Conservation (phyloP, 495 filamentous ascomycete genomes). For the Podospora conica region DNA sequence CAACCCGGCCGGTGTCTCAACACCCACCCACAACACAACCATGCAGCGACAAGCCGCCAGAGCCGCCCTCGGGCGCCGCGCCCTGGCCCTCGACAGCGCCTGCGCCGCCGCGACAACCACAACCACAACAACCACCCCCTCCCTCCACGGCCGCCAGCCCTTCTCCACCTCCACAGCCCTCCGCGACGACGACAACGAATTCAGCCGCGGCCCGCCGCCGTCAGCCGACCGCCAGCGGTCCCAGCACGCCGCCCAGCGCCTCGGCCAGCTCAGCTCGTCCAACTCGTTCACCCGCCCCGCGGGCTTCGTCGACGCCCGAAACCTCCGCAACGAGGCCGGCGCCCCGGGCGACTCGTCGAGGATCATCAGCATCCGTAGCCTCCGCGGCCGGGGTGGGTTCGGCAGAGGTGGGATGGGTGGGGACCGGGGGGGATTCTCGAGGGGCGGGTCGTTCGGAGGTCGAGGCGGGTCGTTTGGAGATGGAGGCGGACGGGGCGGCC, state of each 20-base stretch:
- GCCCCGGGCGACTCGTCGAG: constrained; percentile 7
- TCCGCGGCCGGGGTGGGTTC: constrained; percentile 17
- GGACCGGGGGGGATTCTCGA: neutral
- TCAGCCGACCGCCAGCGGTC: constrained; percentile 9
- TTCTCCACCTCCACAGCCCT: constrained; percentile 16
- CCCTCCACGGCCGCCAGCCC: constrained; percentile 1
- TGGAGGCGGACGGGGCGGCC: neutral
- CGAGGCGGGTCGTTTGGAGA: neutral
- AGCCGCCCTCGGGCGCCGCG: constrained; percentile 23
- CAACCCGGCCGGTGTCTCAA: neutral
- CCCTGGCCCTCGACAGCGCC: neutral
- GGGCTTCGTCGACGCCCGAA: constrained; percentile 17
- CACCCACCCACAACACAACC: constrained; percentile 5
- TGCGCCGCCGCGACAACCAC: constrained; percentile 6
- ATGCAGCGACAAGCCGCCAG: constrained; percentile 25
- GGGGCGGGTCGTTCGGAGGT: neutral
- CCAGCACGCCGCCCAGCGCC: constrained; percentile 19
- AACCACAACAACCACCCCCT: constrained; percentile 1
- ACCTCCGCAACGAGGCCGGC: constrained; percentile 10
- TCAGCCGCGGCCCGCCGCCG: neutral
- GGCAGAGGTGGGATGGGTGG: neutral
- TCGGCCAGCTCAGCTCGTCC: constrained; percentile 13
- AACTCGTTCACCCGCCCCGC: neutral
- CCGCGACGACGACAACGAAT: constrained; percentile 1
- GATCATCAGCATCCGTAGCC: constrained; percentile 26